Conservation (phyloP, 306 rosid species). For the Vachellia pachyceras region DNA sequence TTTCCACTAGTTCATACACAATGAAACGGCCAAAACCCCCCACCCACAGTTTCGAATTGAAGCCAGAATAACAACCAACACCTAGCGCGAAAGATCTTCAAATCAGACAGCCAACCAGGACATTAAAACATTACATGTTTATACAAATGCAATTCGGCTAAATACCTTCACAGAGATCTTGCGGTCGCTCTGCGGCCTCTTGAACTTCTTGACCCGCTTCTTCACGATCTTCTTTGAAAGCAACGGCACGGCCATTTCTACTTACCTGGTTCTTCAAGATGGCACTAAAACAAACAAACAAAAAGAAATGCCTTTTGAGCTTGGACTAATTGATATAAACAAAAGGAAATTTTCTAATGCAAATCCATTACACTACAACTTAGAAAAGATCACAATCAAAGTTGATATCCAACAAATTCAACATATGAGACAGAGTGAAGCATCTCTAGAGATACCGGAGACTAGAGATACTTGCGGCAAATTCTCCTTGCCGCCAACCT, state of each 20-base stretch:
- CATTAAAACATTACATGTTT: neutral
- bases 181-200: constrained; percentile 77
- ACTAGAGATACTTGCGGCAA: neutral
- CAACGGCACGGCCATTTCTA: constrained; percentile 70
- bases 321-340: neutral
- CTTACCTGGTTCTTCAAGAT: constrained; percentile 26
- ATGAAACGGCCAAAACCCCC: neutral
- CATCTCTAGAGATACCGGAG: neutral
- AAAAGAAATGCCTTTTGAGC: neutral
- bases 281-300: neutral
- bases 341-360: neutral
- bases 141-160: neutral
- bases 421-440: neutral
- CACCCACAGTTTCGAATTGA: neutral
- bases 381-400: neutral
- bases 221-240: constrained; percentile 70
- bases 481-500: constrained; percentile 1
- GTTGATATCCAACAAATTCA: neutral
- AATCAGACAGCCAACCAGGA: neutral
- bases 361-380: neutral
- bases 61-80: neutral
- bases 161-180: constrained; percentile 76
- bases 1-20: neutral
- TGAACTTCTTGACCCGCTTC: constrained; percentile 79
- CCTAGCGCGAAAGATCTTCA: neutral